Evolutionary conservation across 2,329 filamentous ascomycete species (phyloP).

Genomic region (Cladosporium velox): DNA sequence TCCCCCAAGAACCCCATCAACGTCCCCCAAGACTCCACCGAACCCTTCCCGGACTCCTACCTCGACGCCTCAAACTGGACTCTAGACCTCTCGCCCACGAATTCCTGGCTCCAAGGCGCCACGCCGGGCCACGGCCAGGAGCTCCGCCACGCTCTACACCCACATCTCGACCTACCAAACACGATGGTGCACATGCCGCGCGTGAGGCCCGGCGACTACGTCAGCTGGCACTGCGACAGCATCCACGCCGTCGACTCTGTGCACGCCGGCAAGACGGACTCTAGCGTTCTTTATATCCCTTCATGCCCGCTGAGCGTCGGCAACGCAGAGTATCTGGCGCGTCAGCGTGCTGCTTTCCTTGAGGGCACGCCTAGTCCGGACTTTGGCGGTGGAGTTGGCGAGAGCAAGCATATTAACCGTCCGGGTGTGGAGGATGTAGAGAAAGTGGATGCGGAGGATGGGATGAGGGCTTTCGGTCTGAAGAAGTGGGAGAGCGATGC

Average conservation of each 20-base stretch:
- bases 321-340: conserved; percentile 70
- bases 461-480: conserved; percentile 58
- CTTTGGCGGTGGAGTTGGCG: conserved; percentile 63
- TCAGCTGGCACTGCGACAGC: conserved; percentile 71
- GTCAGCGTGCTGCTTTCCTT: conserved; percentile 72
- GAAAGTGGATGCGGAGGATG: conserved; percentile 45
- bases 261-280: conserved; percentile 71
- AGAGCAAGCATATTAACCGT: conserved; percentile 53
- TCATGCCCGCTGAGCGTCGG: conserved; percentile 75
- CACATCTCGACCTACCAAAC: conserved; percentile 65
- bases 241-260: conserved; percentile 83
- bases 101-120: conserved; percentile 68
- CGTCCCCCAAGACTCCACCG: conserved; percentile 18
- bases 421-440: conserved; percentile 42
- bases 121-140: conserved; percentile 70
- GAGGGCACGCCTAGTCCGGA: conserved; percentile 55
- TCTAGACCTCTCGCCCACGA: conserved; percentile 54
- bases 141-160: conserved; percentile 64
- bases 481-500: conserved; percentile 52
- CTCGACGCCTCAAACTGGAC: conserved; percentile 62
- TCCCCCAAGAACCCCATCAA: conserved; percentile 45
- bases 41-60: conserved; percentile 43
- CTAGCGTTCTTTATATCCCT: conserved; percentile 86
- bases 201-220: conserved; percentile 72
- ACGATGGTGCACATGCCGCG: conserved; percentile 69